A percentile compares a stretch with the other conserved stretches of the same genome.
Conservation (phyloP, 116 monocot species). For the Trichopus zeylanicus region DNA sequence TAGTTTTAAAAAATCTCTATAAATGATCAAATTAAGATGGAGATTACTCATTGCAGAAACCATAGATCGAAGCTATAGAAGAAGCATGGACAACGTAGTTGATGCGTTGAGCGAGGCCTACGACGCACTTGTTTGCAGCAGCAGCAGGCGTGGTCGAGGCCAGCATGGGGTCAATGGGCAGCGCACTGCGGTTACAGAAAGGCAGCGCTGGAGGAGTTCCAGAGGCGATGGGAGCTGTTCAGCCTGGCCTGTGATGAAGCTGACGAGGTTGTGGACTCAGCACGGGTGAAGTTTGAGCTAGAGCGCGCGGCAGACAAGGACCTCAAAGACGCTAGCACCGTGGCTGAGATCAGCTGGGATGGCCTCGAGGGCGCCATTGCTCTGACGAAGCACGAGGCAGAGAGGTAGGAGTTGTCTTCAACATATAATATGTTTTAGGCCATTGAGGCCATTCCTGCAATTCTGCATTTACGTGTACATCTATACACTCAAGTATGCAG, state of each 20-base stretch:
- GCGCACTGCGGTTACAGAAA: not conserved
- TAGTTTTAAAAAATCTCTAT: too few species aligned
- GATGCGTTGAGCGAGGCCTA: conserved; percentile 2
- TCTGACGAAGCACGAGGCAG: not conserved
- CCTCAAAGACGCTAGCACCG: not conserved
- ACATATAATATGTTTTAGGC: too few species aligned
- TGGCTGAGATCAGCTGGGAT: not conserved
- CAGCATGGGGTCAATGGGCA: not conserved
- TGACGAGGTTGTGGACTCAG: not conserved
- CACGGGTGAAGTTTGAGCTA: not conserved
- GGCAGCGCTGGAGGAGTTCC: not conserved
- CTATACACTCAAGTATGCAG: too few species aligned
- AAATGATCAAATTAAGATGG: too few species aligned
- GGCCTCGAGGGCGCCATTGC: not conserved
- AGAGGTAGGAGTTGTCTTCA: too few species aligned
- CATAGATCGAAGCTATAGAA: too few species aligned
- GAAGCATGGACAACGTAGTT: not conserved
- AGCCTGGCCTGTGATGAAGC: not conserved
- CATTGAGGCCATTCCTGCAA: too few species aligned
- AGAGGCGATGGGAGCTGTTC: not conserved
- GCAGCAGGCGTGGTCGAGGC: not conserved
- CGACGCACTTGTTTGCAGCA: not conserved
- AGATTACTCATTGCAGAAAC: too few species aligned
- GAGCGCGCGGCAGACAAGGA: not conserved
- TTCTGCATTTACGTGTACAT: too few species aligned